Evolutionary conservation across 129 eudicot species (phyloP).

Genomic region (Kitagawia praeruptora): DNA sequence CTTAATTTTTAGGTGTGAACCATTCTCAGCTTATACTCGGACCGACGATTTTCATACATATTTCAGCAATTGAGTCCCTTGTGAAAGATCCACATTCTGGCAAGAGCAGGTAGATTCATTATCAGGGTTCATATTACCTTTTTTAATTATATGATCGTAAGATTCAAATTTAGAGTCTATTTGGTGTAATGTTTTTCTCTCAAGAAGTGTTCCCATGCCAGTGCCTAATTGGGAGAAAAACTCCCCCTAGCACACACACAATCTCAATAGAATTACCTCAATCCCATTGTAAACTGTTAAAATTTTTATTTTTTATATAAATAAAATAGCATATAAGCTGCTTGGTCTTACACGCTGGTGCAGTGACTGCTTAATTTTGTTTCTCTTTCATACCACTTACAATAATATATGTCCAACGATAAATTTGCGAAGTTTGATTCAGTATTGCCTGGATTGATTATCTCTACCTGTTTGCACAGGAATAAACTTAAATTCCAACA

Average conservation of each 20-base stretch:
- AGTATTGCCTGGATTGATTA: too few relatives aligned
- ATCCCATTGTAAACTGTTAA: too few relatives aligned
- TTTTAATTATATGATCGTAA: not conserved
- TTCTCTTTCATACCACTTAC: too few relatives aligned
- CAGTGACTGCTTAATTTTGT: too few relatives aligned
- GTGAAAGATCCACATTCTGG: constrained; percentile 63
- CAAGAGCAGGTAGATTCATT: constrained; percentile 50
- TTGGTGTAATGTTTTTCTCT: not conserved
- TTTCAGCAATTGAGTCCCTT: constrained; percentile 66
- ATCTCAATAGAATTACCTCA: too few relatives aligned
- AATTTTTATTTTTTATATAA: too few relatives aligned
- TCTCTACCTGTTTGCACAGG: too few relatives aligned
- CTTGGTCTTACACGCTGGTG: too few relatives aligned
- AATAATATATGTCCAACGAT: too few relatives aligned
- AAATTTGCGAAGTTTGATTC: too few relatives aligned
- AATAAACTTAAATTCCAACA: too few relatives aligned
- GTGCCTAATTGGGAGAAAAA: not conserved
- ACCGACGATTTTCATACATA: constrained; percentile 85
- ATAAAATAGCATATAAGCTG: too few relatives aligned
- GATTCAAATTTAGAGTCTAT: not conserved
- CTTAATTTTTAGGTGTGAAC: constrained; percentile 69
- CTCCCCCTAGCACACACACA: constrained; percentile 12
- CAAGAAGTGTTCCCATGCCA: not conserved
- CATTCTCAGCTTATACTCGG: constrained; percentile 96
- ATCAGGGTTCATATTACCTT: not conserved